A percentile compares a stretch with the other conserved stretches of the same genome.
Evolutionary conservation across 176 grass and related monocot species (phyloP).

Genomic region (Aegilops umbellulata): DNA sequence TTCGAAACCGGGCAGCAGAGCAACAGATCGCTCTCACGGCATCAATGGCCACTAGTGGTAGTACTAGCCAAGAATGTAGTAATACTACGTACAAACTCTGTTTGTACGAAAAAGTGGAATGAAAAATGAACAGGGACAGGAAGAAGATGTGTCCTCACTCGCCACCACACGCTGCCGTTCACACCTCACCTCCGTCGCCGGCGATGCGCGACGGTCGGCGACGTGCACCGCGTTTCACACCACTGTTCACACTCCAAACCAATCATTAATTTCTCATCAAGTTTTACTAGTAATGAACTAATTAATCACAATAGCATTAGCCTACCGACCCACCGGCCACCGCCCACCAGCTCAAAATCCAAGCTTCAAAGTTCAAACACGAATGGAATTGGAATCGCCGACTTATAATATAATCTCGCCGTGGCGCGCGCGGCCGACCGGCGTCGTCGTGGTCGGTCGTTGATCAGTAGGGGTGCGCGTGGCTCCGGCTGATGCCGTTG

Average conservation of each 20-base stretch:
- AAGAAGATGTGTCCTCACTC: neutral
- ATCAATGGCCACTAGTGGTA: too few species aligned
- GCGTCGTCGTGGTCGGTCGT: neutral
- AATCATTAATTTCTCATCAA: neutral
- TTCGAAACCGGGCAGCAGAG: too few species aligned
- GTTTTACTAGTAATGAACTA: too few species aligned
- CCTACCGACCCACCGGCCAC: too few species aligned
- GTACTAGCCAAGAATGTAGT: too few species aligned
- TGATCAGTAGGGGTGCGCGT: constrained; percentile 33
- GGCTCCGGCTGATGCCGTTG: constrained; percentile 57
- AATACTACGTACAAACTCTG: neutral
- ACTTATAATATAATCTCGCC: neutral
- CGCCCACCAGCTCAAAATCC: too few species aligned
- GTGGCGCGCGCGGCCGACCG: neutral
- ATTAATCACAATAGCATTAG: neutral
- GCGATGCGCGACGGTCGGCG: neutral
- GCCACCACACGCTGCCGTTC: constrained; percentile 27
- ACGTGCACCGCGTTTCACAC: neutral
- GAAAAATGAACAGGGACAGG: neutral
- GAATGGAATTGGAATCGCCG: neutral
- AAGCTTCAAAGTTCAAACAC: neutral
- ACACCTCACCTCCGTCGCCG: constrained; percentile 16
- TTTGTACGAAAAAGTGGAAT: neutral
- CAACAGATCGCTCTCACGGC: too few species aligned
- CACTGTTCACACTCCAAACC: neutral